Base-by-base conservation (phyloP, 345 rosid genomes). In the Dovyalis caffra region DNA sequence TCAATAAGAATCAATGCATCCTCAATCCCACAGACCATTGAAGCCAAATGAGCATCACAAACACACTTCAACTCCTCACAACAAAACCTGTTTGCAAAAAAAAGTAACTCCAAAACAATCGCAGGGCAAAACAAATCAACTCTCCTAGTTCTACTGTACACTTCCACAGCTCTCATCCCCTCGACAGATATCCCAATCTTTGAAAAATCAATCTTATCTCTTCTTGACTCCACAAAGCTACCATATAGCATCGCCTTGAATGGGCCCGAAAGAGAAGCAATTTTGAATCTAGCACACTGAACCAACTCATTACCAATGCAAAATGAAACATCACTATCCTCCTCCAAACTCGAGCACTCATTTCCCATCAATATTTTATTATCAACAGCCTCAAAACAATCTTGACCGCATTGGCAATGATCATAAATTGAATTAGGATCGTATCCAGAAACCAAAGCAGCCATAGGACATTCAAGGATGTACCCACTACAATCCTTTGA, bases 191-290 rank as follows among this genome's bases (percentile, higher is more conserved):
- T 73, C 45, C 86, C 91, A 73, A 72, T 85, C 64, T 74, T 64
- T 3, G 97, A 88, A 76, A 95, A 90, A 82, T 95, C 89, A 14
- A 95, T 86, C 77, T 62, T 81, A 0, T 71, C 76, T 51, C 78
- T 78, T 76, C 68, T 81, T 3, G 97, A 87, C 77, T 95, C 99
- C 51, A 83, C 63, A 47, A 95, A 95, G 84, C 69, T 66, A 80
- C 99, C 99, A 63, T 83, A 92, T 29, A 95, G 60, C 98, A 95
- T 92, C 5, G 92, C 87, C 83, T 84, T 86, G 73, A 95, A 86
- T 0, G 98, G 94, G 49, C 80, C 79, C 0, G 99, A 95, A 72
- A 95, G 90, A 21, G 90, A 78, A 31, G 97, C 98, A 35, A 95
- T 84, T 72, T 87, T 88, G 38, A 67, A 77, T 77, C 96, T 81